Evolutionary conservation across 2,329 filamentous ascomycete species (phyloP).

Genomic region (Aureobasidium sp.): DNA sequence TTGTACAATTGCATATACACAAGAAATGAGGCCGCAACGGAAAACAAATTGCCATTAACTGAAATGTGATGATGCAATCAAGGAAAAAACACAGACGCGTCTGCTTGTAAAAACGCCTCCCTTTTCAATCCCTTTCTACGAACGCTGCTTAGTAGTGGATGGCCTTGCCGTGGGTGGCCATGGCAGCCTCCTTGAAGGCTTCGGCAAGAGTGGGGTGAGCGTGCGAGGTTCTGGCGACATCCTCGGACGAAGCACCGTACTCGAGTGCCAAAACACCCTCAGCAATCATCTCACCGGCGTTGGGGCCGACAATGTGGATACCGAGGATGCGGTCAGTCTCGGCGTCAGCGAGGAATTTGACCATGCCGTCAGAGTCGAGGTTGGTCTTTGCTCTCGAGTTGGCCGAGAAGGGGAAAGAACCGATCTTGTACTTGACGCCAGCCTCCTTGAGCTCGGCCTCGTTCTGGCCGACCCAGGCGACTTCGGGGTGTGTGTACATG

Average conservation of each 20-base stretch:
- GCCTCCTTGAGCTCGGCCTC: conserved; percentile 91
- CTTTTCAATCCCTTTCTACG: not conserved
- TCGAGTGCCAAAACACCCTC: conserved; percentile 92
- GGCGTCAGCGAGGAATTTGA: conserved; percentile 94
- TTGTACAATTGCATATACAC: not conserved
- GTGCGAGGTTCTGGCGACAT: conserved; percentile 90
- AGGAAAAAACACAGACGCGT: not conserved
- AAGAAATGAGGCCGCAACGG: not conserved
- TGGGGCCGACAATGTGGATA: conserved; percentile 92
- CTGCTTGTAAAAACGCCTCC: not conserved
- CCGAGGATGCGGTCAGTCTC: conserved; percentile 94
- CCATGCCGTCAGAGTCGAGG: conserved; percentile 87
- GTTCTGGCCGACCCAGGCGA: conserved; percentile 96
- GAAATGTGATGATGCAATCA: not conserved
- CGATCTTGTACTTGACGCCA: conserved; percentile 85
- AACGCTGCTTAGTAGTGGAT: conserved; percentile 74
- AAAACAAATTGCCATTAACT: conserved; percentile 1
- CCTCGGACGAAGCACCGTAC: conserved; percentile 92
- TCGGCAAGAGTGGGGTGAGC: conserved; percentile 93
- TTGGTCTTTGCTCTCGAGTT: conserved; percentile 99
- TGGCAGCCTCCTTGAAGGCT: conserved; percentile 99
- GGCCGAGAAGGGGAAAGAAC: conserved; percentile 93
- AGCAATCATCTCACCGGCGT: conserved; percentile 98
- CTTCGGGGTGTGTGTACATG: conserved; percentile 99
- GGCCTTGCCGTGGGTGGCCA: conserved; percentile 91